Base-by-base conservation (phyloP, 495 filamentous ascomycete genomes). In the Penicillium robsamsonii region DNA sequence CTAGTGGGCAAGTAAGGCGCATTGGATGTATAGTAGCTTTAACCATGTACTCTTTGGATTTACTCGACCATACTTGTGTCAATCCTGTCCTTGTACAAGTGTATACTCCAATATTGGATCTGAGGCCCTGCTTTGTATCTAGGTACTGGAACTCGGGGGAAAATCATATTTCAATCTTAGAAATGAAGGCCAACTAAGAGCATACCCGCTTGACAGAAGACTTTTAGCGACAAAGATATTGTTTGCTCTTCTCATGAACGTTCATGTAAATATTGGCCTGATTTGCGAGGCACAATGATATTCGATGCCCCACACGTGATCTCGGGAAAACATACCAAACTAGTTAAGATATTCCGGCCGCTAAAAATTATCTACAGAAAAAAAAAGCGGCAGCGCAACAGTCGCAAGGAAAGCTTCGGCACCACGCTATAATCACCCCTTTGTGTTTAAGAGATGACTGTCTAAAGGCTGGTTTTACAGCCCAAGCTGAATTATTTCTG, bases 291-390 rank as follows among this genome's bases (percentile, higher is more conserved):
- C 50, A 63, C 0, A 0, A 59, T 31, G 0, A 45, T 24, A 15
- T 20, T 12, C 6, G 13, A 47, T 6, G 40, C 31, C 2, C 2
- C 18, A 27, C 63, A 68, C 58, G 58, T 68, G 63, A 66, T n/a
- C 48, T 9, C 38, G 41, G 49, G 18, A 2, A 57, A 57, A 61
- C 55, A 38, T 41, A 50, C 62, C 56, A 1, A 15, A 50, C 11
- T 27, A 20, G 62, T 43, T 24, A 61, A 63, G 62, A 68, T 62
- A 62, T 58, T 68, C 62, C 65, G 62, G 64, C 60, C 65, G 62
- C 63, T 64, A 69, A 70, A 70, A 64, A 62, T 70, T 68, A 68
- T 69, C 62, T 62, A 66, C 37, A 66, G 62, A 63, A 66, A 68
- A 63, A 64, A 66, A 66, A 63, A 56, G 31, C 60, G 52, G 43